Conservation (phyloP, 305 asterid species). For the Petunia hybrid region DNA sequence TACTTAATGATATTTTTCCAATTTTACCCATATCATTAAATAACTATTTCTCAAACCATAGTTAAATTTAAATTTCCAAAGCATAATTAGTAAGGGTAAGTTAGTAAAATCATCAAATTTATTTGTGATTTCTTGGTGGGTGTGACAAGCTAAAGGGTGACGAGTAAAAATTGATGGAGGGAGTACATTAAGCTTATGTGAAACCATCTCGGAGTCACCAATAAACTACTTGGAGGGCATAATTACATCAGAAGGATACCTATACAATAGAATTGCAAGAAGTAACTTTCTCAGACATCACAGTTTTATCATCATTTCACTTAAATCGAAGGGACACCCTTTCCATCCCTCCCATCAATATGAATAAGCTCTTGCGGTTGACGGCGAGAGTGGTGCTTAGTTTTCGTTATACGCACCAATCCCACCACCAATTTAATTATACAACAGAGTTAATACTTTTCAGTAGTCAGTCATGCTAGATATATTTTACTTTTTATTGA, state of each 20-base stretch:
- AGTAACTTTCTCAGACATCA: too few relatives aligned
- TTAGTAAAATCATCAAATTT: too few relatives aligned
- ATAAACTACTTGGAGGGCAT: slow-evolving; percentile 3
- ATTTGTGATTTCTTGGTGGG: too few relatives aligned
- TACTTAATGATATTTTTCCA: too few relatives aligned
- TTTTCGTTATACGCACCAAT: neutral
- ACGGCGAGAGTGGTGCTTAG: neutral
- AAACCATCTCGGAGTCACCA: neutral
- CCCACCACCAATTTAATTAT: neutral
- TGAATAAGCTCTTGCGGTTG: neutral
- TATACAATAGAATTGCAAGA: neutral
- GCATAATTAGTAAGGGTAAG: too few relatives aligned
- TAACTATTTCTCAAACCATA: too few relatives aligned
- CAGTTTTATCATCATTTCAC: too few relatives aligned
- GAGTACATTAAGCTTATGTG: neutral
- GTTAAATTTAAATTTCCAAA: too few relatives aligned
- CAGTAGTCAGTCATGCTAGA: neutral
- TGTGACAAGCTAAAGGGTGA: too few relatives aligned
- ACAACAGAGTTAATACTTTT: neutral
- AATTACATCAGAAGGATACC: neutral
- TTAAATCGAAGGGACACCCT: too few relatives aligned
- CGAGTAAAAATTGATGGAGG: too few relatives aligned
- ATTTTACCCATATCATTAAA: too few relatives aligned
- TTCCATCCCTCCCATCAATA: neutral
- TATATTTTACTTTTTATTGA: neutral